phyloP scores from a whole-genome alignment of 768 basidiomycete species.

The Dentipellis fragilis region DNA sequence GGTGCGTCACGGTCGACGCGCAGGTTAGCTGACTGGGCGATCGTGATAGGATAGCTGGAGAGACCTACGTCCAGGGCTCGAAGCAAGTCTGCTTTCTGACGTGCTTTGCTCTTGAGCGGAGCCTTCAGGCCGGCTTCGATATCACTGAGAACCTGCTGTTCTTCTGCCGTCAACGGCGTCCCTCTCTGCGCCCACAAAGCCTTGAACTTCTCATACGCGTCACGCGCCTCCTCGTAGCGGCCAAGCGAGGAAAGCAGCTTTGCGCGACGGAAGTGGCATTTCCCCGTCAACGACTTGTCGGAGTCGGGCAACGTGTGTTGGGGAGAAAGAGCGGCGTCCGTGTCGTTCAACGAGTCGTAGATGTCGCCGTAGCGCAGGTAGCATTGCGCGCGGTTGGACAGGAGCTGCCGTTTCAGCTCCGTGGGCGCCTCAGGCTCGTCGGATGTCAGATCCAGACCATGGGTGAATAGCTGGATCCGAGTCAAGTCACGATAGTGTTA shows the following conservation, averaged over 20 bases:
- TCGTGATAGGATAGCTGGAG: background rate
- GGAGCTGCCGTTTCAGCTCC: conserved; percentile 11
- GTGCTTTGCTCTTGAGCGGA: background rate
- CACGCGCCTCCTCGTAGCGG: background rate
- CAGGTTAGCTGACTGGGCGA: background rate
- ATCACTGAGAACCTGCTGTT: background rate
- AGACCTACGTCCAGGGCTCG: background rate
- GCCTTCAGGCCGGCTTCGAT: background rate
- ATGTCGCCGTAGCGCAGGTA: conserved; percentile 14
- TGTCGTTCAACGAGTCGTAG: conserved; percentile 8
- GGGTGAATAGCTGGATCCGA: background rate
- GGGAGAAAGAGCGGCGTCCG: background rate
- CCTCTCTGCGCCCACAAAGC: background rate
- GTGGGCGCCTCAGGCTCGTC: background rate
- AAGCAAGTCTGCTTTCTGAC: background rate
- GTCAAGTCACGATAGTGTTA: background rate
- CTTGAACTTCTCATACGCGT: background rate
- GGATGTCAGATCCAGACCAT: background rate
- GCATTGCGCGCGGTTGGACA: conserved; percentile 6
- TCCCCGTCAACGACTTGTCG: background rate
- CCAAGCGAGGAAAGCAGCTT: background rate
- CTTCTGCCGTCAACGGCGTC: background rate
- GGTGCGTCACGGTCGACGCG: background rate
- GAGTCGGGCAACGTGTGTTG: conserved; percentile 2
- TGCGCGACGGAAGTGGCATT: conserved; percentile 4